Evolutionary conservation across 2,329 filamentous ascomycete genomes (phyloP).

Genomic region (Pestalotiopsis sp.): DNA sequence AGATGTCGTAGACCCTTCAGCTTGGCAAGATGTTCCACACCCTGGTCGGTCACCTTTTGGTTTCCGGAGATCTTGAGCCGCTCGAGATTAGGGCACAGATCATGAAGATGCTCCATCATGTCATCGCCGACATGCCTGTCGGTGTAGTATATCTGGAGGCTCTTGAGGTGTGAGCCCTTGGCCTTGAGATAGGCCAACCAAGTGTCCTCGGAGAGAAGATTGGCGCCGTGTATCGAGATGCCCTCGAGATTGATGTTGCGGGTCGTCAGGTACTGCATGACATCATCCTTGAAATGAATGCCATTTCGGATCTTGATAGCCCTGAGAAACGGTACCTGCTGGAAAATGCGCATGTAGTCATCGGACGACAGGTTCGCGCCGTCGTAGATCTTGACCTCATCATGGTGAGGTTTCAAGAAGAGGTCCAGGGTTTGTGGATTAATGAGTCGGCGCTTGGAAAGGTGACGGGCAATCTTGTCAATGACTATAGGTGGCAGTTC

Average conservation of each 20-base stretch:
- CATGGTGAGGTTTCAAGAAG: conserved; percentile 55
- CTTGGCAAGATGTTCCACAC: conserved; percentile 65
- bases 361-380: conserved; percentile 68
- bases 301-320: conserved; percentile 78
- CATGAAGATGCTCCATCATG: conserved; percentile 62
- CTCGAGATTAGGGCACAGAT: conserved; percentile 67
- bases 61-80: conserved; percentile 84
- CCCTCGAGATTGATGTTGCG: conserved; percentile 70
- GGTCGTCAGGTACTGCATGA: conserved; percentile 78
- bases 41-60: conserved; percentile 68
- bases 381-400: conserved; percentile 60
- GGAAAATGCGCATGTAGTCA: conserved; percentile 82
- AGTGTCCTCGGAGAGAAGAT: conserved; percentile 75
- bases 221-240: conserved; percentile 81
- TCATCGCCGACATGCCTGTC: conserved; percentile 81
- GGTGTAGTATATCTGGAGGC: conserved; percentile 79
- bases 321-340: conserved; percentile 69
- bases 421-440: conserved; percentile 56
- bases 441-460: conserved; percentile 63
- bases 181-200: conserved; percentile 73
- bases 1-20: conserved; percentile 72
- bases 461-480: conserved; percentile 61
- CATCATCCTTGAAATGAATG: conserved; percentile 88
- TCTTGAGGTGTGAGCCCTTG: conserved; percentile 67
- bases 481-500: conserved; percentile 57